These are phyloP conservation scores for Didymellaceae sp. DNA, from an alignment of 2,329 filamentous ascomycete species.

Conservation along the genomic window DNA sequence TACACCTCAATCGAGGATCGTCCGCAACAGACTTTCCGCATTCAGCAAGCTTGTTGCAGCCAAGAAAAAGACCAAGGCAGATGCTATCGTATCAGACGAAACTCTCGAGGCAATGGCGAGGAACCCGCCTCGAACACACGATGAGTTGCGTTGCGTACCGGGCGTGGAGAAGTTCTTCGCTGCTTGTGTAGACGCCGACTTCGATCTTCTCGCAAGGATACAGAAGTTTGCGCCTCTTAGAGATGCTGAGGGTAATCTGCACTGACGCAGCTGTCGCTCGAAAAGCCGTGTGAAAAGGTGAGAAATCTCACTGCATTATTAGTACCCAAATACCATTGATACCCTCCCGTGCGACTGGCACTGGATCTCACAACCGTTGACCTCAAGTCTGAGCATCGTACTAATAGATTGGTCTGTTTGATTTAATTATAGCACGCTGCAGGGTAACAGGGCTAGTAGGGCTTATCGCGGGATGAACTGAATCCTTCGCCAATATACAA, in stretches of 20 bases:
- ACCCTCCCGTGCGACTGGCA: too few species aligned
- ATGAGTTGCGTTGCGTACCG: conserved; percentile 34
- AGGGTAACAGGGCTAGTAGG: too few species aligned
- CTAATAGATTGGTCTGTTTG: too few species aligned
- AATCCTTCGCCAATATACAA: background rate
- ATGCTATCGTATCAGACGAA: conserved; percentile 25
- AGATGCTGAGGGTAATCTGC: too few species aligned
- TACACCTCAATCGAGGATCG: conserved; percentile 13
- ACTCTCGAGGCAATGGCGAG: conserved; percentile 33
- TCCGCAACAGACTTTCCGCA: conserved; percentile 38
- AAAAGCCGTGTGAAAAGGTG: too few species aligned
- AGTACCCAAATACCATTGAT: background rate
- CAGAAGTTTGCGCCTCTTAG: conserved; percentile 27
- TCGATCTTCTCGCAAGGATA: conserved; percentile 37
- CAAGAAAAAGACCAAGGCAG: conserved; percentile 16
- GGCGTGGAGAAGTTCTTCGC: conserved; percentile 30
- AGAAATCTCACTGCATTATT: too few species aligned
- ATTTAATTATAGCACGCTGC: too few species aligned
- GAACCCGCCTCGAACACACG: conserved; percentile 26
- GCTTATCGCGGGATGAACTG: too few species aligned
- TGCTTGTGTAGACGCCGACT: conserved; percentile 28
- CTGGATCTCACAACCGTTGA: too few species aligned
- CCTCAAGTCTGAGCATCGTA: too few species aligned
- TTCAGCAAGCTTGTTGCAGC: conserved; percentile 37
- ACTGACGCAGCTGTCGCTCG: too few species aligned